phyloP scores from a whole-genome alignment of 2,329 filamentous ascomycete genomes.

The Exophiala aquamarina region DNA sequence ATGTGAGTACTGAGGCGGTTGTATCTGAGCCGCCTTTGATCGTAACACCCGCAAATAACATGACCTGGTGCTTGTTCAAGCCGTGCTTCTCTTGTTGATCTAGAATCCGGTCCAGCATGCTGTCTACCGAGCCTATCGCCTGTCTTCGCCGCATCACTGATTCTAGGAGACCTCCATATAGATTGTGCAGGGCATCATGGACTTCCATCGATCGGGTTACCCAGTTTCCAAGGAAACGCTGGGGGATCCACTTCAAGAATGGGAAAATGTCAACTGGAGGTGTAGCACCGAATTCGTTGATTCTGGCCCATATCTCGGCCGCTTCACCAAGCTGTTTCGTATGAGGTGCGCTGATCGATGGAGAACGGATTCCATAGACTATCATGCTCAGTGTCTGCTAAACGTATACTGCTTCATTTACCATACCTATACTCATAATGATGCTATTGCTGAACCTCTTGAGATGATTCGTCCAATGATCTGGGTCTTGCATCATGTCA shows the following conservation, averaged over 20 bases:
- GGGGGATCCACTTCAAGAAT: constrained; percentile 18
- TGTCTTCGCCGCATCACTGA: constrained; percentile 35
- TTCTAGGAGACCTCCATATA: constrained; percentile 40
- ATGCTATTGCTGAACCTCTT: constrained; percentile 34
- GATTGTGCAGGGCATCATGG: constrained; percentile 38
- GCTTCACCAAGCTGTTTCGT: constrained; percentile 16
- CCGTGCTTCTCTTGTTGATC: constrained; percentile 29
- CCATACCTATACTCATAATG: constrained; percentile 39
- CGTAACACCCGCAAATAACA: constrained; percentile 12
- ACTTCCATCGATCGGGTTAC: constrained; percentile 35
- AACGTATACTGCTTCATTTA: no score
- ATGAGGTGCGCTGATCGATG: constrained; percentile 11
- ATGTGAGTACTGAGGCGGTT: constrained; percentile 48
- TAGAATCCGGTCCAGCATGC: constrained; percentile 42
- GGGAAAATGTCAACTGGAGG: constrained; percentile 24
- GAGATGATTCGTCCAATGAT: constrained; percentile 18
- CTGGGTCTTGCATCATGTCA: constrained; percentile 18
- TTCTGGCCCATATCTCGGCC: constrained; percentile 17
- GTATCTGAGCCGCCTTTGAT: constrained; percentile 41
- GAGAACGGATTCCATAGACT: constrained; percentile 40
- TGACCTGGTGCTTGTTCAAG: constrained; percentile 1
- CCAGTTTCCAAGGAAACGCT: constrained; percentile 39
- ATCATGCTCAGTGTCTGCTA: neutral
- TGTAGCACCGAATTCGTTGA: constrained; percentile 20
- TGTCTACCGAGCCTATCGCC: constrained; percentile 24